Conservation (phyloP, 768 basidiomycete genomes). For the Hemileccinum rubropunctum region DNA sequence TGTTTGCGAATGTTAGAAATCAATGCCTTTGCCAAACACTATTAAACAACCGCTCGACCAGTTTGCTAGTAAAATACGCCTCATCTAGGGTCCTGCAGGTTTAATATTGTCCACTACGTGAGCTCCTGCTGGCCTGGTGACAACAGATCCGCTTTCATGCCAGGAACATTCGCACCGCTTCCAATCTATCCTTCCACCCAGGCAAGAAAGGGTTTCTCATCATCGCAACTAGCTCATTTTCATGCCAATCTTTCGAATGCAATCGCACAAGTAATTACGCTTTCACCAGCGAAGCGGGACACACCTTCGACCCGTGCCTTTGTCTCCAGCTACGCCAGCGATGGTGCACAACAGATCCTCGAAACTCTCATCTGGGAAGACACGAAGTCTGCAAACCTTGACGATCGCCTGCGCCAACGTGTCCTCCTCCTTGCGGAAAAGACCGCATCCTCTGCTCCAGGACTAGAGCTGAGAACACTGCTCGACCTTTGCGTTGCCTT, state of each 20-base stretch:
- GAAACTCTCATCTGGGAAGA: slow-evolving; percentile 59
- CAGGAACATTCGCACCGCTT: slow-evolving; percentile 32
- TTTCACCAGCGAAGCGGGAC: slow-evolving; percentile 49
- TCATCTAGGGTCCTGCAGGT: no score
- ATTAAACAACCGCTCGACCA: slow-evolving; percentile 5
- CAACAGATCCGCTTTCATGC: slow-evolving; percentile 24
- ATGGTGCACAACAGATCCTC: slow-evolving; percentile 51
- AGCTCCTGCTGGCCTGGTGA: no score
- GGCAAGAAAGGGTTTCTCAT: slow-evolving; percentile 46
- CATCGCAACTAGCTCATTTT: slow-evolving; percentile 51
- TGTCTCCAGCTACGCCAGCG: slow-evolving; percentile 55
- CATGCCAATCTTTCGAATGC: slow-evolving; percentile 45
- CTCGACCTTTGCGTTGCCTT: slow-evolving; percentile 65
- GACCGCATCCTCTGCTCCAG: slow-evolving; percentile 38
- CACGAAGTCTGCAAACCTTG: slow-evolving; percentile 28
- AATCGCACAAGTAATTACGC: slow-evolving; percentile 44
- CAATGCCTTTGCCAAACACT: slow-evolving; percentile 7
- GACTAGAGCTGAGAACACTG: slow-evolving; percentile 51
- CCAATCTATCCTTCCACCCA: slow-evolving; percentile 55
- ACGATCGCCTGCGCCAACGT: slow-evolving; percentile 45
- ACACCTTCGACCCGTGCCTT: slow-evolving; percentile 46
- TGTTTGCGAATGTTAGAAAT: slow-evolving; percentile 9
- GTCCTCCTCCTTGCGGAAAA: slow-evolving; percentile 58
- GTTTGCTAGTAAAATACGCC: no score
- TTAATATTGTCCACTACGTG: no score